phyloP scores from a whole-genome alignment of 352 stramenopile genomes.

The Albugo candida region DNA sequence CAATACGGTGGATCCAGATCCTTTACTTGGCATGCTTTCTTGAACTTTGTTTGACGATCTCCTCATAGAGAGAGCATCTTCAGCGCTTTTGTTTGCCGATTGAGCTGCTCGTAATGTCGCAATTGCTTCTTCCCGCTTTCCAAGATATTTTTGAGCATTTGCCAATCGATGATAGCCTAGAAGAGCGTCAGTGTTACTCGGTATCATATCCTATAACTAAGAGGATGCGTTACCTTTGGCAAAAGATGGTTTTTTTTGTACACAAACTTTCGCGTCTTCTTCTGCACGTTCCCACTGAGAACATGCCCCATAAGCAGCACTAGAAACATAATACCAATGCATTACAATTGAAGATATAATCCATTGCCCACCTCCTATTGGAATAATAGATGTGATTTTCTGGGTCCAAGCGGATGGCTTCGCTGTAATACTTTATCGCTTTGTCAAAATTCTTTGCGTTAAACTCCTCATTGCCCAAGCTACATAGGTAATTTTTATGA shows the following conservation, averaged over 20 bases:
- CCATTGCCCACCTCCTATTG: conserved; percentile 31
- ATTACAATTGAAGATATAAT: neutral
- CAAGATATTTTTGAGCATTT: conserved; percentile 61
- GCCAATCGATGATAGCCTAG: conserved; percentile 45
- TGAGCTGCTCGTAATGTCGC: conserved; percentile 33
- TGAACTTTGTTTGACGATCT: conserved; percentile 32
- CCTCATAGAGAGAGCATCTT: no score
- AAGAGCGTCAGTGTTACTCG: neutral
- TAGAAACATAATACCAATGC: conserved; percentile 5
- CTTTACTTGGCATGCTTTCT: conserved; percentile 15
- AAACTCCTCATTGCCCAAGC: conserved; percentile 70
- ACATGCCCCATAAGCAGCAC: conserved; percentile 47
- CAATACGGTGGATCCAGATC: conserved; percentile 19
- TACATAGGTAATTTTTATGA: conserved; percentile 1
- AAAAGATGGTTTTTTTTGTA: conserved; percentile 45
- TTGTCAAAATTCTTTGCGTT: conserved; percentile 64
- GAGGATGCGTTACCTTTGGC: conserved; percentile 22
- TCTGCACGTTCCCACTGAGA: conserved; percentile 52
- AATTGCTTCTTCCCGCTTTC: conserved; percentile 42
- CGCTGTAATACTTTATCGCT: conserved; percentile 50
- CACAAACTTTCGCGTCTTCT: conserved; percentile 48
- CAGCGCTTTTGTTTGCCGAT: conserved; percentile 9
- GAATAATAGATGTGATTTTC: conserved; percentile 75
- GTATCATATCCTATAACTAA: neutral
- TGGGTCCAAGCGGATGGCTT: conserved; percentile 58